These are phyloP conservation scores for Daldinia vernicosa DNA, from an alignment of 495 filamentous ascomycete genomes.

Conservation along the genomic window DNA sequence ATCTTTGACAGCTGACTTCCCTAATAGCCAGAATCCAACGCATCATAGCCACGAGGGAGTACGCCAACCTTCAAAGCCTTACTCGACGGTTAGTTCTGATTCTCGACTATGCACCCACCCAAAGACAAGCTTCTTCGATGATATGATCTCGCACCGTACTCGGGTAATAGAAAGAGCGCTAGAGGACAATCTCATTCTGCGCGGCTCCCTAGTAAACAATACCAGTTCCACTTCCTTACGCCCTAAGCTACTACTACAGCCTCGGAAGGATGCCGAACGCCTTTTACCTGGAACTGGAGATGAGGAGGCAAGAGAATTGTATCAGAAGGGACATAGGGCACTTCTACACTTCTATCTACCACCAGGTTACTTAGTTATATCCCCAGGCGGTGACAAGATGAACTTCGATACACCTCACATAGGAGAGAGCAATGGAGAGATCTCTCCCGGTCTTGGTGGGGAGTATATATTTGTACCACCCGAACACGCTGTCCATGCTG, in stretches of 20 bases:
- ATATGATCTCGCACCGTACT: neutral
- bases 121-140: neutral
- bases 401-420: neutral
- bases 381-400: neutral
- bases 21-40: neutral
- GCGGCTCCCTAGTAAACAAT: neutral
- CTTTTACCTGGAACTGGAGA: neutral
- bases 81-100: no score
- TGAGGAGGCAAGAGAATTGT: neutral
- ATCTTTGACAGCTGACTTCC: neutral
- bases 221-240: neutral
- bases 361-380: neutral
- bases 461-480: slow-evolving; percentile 6
- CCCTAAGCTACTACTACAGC: slow-evolving; percentile 1
- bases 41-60: no score
- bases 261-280: neutral
- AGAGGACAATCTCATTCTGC: neutral
- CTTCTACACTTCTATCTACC: slow-evolving; percentile 11
- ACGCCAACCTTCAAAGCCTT: no score
- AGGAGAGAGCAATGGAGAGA: neutral
- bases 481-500: neutral
- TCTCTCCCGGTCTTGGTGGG: neutral
- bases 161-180: neutral
- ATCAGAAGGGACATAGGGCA: neutral
- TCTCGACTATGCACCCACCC: neutral